Base-by-base conservation (phyloP, 305 asterid genomes). In the Fraxinus sp. region DNA sequence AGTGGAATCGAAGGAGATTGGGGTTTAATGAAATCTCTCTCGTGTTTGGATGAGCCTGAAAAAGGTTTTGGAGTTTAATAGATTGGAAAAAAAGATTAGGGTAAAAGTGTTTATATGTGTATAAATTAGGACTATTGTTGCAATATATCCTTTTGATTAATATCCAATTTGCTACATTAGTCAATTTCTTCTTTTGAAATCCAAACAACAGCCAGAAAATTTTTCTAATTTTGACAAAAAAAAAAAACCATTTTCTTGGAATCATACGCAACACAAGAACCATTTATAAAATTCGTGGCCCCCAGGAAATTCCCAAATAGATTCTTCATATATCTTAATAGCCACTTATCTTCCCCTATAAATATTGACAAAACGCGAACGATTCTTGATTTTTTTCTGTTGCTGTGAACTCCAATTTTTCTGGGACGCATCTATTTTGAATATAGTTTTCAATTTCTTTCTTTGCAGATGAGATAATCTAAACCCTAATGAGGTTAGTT, bases 201-300 rank as follows among this genome's bases (percentile, higher is more conserved):
- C 83, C 83, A 52, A 80, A 81, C 82, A 71, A 46, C 77, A 84
- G 88, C 90, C 91, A 89, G 90, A 85, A 85, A 74, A 83, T 77
- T 79, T 83, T 83, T 81, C 22, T 82, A 80, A 52, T 80, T 70
- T 75, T 35, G 33, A 36, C 1, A 7, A 37, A 75, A 46, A 46
- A 75, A 5, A 6, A 4, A 16, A 55, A 9, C 76, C 43, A 24
- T 59, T 80, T 85, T 66, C 72, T 39, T 28, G 82, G 74, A 81
- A 81, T 88, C 81, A 26, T 77, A 59, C 75, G 82, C 82, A 82
- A 84, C 78, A 72, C 85, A 33, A 78, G 79, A 87, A 79, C 92
- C 93, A 90, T 89, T 92, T 90, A 79, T 86, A 77, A 46, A 88
- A 89, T 84, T 87, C 86, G 92, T 91, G 93, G 92, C 84, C 88